These are phyloP conservation scores for Aphanomyces invadans DNA, from an alignment of 352 stramenopile species.

Conservation along the genomic window DNA sequence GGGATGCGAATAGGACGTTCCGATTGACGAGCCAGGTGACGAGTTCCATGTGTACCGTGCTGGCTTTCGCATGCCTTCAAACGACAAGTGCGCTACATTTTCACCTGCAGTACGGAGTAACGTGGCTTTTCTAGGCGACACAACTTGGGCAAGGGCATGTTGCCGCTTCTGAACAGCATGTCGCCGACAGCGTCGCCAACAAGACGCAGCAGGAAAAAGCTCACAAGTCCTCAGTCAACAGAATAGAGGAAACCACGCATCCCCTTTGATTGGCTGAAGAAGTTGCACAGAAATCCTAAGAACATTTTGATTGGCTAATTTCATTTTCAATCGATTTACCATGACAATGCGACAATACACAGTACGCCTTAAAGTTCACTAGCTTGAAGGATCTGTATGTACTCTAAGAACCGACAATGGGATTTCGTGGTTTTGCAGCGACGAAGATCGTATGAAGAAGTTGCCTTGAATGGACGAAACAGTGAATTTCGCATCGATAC, in stretches of 20 bases:
- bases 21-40: background rate
- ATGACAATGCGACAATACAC: too few relatives aligned
- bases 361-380: too few relatives aligned
- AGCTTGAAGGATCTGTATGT: too few relatives aligned
- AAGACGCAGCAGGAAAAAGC: slow-evolving; percentile 3
- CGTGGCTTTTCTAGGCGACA: background rate
- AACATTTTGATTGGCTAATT: too few relatives aligned
- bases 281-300: too few relatives aligned
- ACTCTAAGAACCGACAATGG: too few relatives aligned
- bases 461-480: background rate
- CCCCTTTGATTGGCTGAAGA: background rate
- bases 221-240: background rate
- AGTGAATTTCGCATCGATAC: background rate
- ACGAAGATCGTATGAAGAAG: too few relatives aligned
- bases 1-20: slow-evolving; percentile 10
- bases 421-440: too few relatives aligned
- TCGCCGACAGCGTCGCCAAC: slow-evolving; percentile 6
- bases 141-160: slow-evolving; percentile 15
- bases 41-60: slow-evolving; percentile 24
- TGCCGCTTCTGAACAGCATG: slow-evolving; percentile 13
- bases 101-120: background rate
- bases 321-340: too few relatives aligned
- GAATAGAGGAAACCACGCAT: background rate
- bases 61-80: slow-evolving; percentile 21
- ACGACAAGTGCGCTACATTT: slow-evolving; percentile 13